Evolutionary conservation across 192 early-diverging fungal genomes (phyloP).

Genomic region (Coemansia sp.): DNA sequence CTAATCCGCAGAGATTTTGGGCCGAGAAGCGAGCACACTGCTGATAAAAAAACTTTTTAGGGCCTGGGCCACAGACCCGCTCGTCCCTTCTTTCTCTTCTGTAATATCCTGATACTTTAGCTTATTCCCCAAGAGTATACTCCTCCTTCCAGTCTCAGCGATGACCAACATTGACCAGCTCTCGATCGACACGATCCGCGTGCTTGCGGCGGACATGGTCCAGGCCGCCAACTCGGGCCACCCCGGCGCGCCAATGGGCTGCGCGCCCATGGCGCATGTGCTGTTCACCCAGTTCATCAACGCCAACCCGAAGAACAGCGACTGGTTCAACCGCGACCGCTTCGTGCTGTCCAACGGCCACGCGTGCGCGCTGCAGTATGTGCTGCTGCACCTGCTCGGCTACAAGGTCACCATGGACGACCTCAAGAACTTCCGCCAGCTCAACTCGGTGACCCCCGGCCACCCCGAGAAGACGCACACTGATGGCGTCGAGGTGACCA

Average conservation of each 20-base stretch:
- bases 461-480: constrained; percentile 91
- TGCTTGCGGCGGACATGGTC: constrained; percentile 82
- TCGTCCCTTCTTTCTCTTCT: background rate
- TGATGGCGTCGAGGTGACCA: constrained; percentile 92
- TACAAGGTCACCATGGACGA: constrained; percentile 87
- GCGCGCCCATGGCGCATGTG: constrained; percentile 88
- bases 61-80: background rate
- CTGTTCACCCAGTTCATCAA: constrained; percentile 82
- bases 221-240: constrained; percentile 90
- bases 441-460: constrained; percentile 83
- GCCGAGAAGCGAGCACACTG: too few relatives aligned
- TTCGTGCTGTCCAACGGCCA: constrained; percentile 98
- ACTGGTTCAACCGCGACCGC: constrained; percentile 93
- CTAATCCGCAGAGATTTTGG: too few relatives aligned
- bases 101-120: background rate
- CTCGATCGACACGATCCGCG: constrained; percentile 86
- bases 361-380: constrained; percentile 90
- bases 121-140: background rate
- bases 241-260: constrained; percentile 97
- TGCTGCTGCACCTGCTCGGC: constrained; percentile 81
- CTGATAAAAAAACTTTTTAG: too few relatives aligned
- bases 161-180: constrained; percentile 51
- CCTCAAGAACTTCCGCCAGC: constrained; percentile 84
- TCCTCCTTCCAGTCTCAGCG: too few relatives aligned
- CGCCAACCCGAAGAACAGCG: constrained; percentile 81